Conservation (phyloP, 208 protist species). For the Wallacemonas sp. region DNA sequence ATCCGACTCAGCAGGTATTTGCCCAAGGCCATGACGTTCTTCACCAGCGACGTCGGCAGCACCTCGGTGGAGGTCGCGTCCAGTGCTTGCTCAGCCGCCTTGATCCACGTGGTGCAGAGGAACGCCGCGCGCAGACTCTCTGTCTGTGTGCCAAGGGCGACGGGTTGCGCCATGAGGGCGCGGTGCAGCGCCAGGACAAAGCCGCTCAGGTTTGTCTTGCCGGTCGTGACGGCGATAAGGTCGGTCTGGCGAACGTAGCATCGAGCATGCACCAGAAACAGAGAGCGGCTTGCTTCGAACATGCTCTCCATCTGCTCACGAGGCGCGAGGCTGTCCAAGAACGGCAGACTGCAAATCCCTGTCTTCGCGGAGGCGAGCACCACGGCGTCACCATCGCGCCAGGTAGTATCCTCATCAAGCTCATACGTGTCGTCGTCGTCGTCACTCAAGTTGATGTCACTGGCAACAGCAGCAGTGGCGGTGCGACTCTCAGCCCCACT, state of each 20-base stretch:
- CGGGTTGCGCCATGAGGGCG: slow-evolving; percentile 35
- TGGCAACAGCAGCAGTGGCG: background rate
- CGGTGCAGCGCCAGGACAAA: slow-evolving; percentile 65
- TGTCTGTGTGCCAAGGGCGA: slow-evolving; percentile 34
- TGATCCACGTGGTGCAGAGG: slow-evolving; percentile 59
- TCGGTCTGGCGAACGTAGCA: slow-evolving; percentile 25
- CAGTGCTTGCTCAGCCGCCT: slow-evolving; percentile 42
- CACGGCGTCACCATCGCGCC: background rate
- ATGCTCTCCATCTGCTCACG: slow-evolving; percentile 37
- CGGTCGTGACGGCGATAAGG: slow-evolving; percentile 18
- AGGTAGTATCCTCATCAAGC: no score
- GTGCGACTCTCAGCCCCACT: background rate
- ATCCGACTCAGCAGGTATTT: slow-evolving; percentile 66
- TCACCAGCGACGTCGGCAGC: slow-evolving; percentile 13
- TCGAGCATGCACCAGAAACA: slow-evolving; percentile 44
- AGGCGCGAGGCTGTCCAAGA: slow-evolving; percentile 36
- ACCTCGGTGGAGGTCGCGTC: slow-evolving; percentile 13
- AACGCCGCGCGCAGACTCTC: slow-evolving; percentile 44
- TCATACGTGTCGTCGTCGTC: no score
- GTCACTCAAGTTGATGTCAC: background rate
- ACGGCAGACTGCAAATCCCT: background rate
- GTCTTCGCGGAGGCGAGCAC: background rate
- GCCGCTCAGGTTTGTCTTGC: slow-evolving; percentile 36
- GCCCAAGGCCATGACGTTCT: slow-evolving; percentile 48
- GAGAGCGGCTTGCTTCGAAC: slow-evolving; percentile 41